Conservation (phyloP, 495 filamentous ascomycete genomes). For the Aspergillus sclerotiicarbonarius region DNA sequence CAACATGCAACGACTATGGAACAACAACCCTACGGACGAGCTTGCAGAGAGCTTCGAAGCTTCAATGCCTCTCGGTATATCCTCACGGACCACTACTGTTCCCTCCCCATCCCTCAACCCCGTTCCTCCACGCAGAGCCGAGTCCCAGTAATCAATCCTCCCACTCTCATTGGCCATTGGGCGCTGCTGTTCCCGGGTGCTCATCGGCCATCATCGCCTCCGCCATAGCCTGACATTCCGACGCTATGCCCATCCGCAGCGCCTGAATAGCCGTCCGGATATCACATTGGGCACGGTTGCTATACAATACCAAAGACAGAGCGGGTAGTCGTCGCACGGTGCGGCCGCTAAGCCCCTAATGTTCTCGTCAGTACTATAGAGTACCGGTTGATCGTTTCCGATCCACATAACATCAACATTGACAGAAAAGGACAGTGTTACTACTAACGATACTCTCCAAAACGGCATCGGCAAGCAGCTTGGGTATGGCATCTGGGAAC, state of each 20-base stretch:
- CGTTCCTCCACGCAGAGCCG: neutral
- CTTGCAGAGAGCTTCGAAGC: neutral
- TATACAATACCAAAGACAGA: constrained; percentile 22
- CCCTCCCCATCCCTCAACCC: neutral
- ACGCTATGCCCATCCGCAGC: constrained; percentile 16
- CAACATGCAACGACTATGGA: neutral
- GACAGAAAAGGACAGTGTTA: neutral
- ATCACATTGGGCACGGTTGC: constrained; percentile 12
- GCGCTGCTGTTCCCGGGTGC: neutral
- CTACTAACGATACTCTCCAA: constrained; percentile 20
- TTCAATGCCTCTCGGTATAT: neutral
- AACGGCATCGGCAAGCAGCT: constrained; percentile 20
- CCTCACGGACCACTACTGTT: neutral
- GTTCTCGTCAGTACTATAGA: neutral
- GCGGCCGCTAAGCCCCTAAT: constrained; percentile 26
- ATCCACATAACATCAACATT: neutral
- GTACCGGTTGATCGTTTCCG: neutral
- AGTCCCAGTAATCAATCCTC: neutral
- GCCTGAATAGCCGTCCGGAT: constrained; percentile 23
- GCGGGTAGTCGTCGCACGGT: constrained; percentile 24
- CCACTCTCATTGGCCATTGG: constrained; percentile 4
- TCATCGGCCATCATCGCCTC: constrained; percentile 10
- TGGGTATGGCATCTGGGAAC: constrained; percentile 19
- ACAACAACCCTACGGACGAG: neutral
- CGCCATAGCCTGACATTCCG: constrained; percentile 16